Base-by-base conservation (phyloP, 164 flowering plant genomes). In the Protea cynaroides region DNA sequence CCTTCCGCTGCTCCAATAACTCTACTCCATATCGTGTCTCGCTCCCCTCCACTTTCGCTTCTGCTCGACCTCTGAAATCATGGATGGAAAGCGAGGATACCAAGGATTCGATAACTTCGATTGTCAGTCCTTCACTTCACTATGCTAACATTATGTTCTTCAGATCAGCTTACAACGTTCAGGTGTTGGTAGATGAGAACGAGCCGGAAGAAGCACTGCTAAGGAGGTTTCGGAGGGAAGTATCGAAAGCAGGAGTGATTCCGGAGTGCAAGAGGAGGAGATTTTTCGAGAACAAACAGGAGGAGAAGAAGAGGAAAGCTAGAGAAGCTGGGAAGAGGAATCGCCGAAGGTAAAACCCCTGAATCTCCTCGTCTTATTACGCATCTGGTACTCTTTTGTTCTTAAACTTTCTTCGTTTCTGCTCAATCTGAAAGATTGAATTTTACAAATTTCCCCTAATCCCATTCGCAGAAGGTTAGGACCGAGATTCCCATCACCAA, bases 241-340 rank as follows among this genome's bases (percentile, higher is more conserved):
- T 89, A 23, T 74, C 80, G 80, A 77, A 72, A 57, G 86, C 90
- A 34, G 92, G 92, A 3, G 76, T 89, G 22, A 76, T 87, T 47
- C 92, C 84, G 67, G 96, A 89, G 76, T 73, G 81, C 63, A 84
- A 71, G 83, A 72, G 90, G 54, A 70, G 92, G 60, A 68, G 81
- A 69, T 86, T 64, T 66, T 75, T 61, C 46, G 96, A 89, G 86
- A 85, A 78, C 65, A 78, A 70, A 66, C 87, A 84, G 78, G 96
- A 86, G 7, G 73, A 81, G 80, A 76, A 70, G 83, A 86, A 89
- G 75, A 73, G 96, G 55, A 84, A 71, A 79, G 36, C 76, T 2
- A 83, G 87, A 36, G 92, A 86, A 53, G 90, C 89, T 50, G 86
- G 85, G 36, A 82, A 68, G 75, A 86, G 89, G 29, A 87, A 84